Percentiles rank a stretch among this genome's conserved stretches.
Evolutionary conservation across 345 rosid species (phyloP).

Genomic region (Microthlaspi erraticum): DNA sequence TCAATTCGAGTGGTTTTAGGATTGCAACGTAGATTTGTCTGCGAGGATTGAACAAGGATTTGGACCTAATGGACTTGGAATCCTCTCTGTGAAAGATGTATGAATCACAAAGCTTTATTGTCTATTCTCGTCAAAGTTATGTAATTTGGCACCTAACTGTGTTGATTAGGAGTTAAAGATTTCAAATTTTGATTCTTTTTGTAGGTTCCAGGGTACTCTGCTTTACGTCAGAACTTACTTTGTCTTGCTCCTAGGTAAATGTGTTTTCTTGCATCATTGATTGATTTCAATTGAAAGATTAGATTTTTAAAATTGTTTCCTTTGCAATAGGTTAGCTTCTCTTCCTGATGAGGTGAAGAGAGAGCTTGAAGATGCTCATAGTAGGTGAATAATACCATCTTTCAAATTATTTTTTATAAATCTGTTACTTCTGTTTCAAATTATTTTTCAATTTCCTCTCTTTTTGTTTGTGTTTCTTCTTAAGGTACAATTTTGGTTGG

Average conservation of each 20-base stretch:
- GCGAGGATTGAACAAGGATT: constrained; percentile 78
- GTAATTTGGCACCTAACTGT: not conserved
- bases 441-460: not conserved
- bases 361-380: constrained; percentile 85
- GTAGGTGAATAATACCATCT: constrained; percentile 56
- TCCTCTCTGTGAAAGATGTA: constrained; percentile 74
- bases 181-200: constrained; percentile 25
- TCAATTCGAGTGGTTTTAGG: constrained; percentile 42
- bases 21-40: constrained; percentile 64
- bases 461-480: not conserved
- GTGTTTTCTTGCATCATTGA: not conserved
- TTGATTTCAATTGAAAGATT: not conserved
- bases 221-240: constrained; percentile 74
- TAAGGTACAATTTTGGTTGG: constrained; percentile 93
- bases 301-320: not conserved
- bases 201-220: constrained; percentile 86
- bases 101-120: not conserved
- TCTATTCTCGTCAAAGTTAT: not conserved
- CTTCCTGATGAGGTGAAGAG: constrained; percentile 80
- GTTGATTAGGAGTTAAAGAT: not conserved
- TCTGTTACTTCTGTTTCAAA: not conserved
- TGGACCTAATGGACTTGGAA: constrained; percentile 89
- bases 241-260: constrained; percentile 70
- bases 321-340: constrained; percentile 67
- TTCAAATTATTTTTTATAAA: not conserved